Conservation (phyloP, 1,284 basidiomycete species). For the Leccinum pallidistipes region DNA sequence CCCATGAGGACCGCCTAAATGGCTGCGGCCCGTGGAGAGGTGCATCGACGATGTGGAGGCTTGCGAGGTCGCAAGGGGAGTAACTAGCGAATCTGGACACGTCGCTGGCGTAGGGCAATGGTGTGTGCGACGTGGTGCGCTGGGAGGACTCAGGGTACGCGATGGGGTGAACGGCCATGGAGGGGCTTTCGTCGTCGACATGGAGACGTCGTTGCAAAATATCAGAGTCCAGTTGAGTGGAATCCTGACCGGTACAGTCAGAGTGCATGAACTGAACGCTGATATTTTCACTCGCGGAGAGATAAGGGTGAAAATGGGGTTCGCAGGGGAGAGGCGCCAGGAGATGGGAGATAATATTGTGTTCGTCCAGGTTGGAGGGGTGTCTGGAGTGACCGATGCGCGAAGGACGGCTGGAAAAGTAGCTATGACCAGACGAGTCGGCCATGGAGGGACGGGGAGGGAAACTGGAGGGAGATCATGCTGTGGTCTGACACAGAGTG, state of each 20-base stretch:
- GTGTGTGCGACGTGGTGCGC: slow-evolving; percentile 29
- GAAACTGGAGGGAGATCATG: slow-evolving; percentile 24
- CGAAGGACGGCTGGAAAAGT: slow-evolving; percentile 15
- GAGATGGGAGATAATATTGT: slow-evolving; percentile 21
- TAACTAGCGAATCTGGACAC: slow-evolving; percentile 12
- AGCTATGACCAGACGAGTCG: slow-evolving; percentile 18
- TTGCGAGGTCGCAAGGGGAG: slow-evolving; percentile 15
- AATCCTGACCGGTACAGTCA: slow-evolving; percentile 22
- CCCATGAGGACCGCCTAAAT: slow-evolving; percentile 29
- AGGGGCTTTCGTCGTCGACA: slow-evolving; percentile 7
- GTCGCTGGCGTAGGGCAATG: slow-evolving; percentile 19
- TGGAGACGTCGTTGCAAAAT: slow-evolving; percentile 23
- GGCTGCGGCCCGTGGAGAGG: slow-evolving; percentile 17
- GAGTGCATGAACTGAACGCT: slow-evolving; percentile 34
- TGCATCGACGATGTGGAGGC: slow-evolving; percentile 14
- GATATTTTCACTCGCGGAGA: slow-evolving; percentile 26
- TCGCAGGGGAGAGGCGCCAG: slow-evolving; percentile 21
- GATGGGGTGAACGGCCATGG: slow-evolving; percentile 6
- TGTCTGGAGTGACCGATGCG: slow-evolving; percentile 14
- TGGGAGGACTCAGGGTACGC: slow-evolving; percentile 36
- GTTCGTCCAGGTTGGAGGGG: slow-evolving; percentile 3
- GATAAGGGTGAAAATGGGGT: slow-evolving; percentile 20
- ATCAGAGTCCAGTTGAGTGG: slow-evolving; percentile 30
- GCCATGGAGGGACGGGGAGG: slow-evolving; percentile 19
- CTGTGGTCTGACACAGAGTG: slow-evolving; percentile 11